These are phyloP conservation scores for Lasiodiplodia citricola DNA, from an alignment of 2,329 filamentous ascomycete species.

Conservation along the genomic window DNA sequence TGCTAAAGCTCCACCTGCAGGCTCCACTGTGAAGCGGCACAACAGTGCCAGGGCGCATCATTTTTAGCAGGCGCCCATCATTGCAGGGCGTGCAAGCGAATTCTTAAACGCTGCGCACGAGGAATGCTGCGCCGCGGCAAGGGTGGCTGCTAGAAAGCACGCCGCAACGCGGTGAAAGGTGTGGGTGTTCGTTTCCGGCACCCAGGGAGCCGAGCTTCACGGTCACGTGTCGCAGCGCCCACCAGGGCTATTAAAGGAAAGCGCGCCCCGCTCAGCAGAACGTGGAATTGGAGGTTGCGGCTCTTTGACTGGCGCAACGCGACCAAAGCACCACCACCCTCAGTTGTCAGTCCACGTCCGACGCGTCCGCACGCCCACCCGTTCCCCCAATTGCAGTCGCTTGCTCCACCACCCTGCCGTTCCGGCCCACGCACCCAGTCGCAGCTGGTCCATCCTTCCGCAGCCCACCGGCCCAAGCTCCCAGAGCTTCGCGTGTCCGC, in stretches of 20 bases:
- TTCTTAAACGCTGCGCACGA: background rate
- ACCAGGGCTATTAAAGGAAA: slow-evolving; percentile 24
- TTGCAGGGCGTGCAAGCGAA: background rate
- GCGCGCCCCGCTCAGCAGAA: slow-evolving; percentile 23
- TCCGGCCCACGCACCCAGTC: slow-evolving; percentile 7
- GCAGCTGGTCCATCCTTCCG: slow-evolving; percentile 1
- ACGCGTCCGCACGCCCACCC: slow-evolving; percentile 18
- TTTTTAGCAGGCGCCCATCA: background rate
- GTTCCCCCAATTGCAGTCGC: slow-evolving; percentile 12
- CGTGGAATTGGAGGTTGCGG: slow-evolving; percentile 26
- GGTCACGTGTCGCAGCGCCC: slow-evolving; percentile 6
- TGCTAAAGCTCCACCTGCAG: slow-evolving; percentile 3
- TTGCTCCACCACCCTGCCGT: background rate
- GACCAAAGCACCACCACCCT: slow-evolving; percentile 19
- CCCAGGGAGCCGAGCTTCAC: background rate
- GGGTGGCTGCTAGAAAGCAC: background rate
- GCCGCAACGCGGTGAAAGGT: background rate
- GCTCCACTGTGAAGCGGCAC: background rate
- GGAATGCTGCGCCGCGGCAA: background rate
- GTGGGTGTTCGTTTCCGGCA: slow-evolving; percentile 14
- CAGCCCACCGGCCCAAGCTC: slow-evolving; percentile 25
- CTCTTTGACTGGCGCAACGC: slow-evolving; percentile 24
- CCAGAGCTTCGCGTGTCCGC: slow-evolving; percentile 23
- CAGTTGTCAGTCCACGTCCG: slow-evolving; percentile 15
- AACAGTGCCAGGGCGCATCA: background rate